A percentile compares a stretch with the other conserved stretches of the same genome.
Evolutionary conservation across 176 grass and related monocot genomes (phyloP).

Genomic region (Avena sativa): DNA sequence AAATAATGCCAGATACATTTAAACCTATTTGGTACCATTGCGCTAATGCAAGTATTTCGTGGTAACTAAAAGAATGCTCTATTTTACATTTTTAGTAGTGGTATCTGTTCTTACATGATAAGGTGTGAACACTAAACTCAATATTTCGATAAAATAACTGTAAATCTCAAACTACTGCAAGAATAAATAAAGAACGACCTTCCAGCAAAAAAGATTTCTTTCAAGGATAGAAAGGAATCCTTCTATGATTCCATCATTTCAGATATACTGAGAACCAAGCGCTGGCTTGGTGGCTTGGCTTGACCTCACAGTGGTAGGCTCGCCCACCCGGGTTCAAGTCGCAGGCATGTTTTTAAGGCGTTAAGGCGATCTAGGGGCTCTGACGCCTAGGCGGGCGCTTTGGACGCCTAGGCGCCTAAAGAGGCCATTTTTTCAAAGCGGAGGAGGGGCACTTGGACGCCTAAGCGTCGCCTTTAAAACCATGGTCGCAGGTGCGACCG

Average conservation of each 20-base stretch:
- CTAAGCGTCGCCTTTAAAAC: too few relatives aligned
- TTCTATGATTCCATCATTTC: not conserved
- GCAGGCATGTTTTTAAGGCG: too few relatives aligned
- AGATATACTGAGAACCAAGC: not conserved
- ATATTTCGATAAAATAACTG: not conserved
- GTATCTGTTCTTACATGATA: constrained; percentile 5
- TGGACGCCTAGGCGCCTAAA: too few relatives aligned
- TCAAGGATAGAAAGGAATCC: not conserved
- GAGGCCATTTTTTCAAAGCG: too few relatives aligned
- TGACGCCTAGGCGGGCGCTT: too few relatives aligned
- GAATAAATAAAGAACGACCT: not conserved
- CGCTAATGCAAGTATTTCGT: constrained; percentile 10
- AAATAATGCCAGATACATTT: not conserved
- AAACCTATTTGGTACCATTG: not conserved
- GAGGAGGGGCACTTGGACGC: too few relatives aligned
- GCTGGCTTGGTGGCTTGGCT: too few relatives aligned
- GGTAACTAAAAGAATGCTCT: constrained; percentile 1
- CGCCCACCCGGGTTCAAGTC: too few relatives aligned
- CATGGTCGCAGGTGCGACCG: too few relatives aligned
- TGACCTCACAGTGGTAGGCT: too few relatives aligned
- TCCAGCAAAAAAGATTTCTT: not conserved
- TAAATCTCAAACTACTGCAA: not conserved
- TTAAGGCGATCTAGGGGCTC: too few relatives aligned
- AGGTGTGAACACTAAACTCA: not conserved
- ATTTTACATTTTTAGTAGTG: not conserved